A percentile compares a stretch with the other conserved stretches of the same genome.
Evolutionary conservation across 1,284 basidiomycete species (phyloP).

Genomic region (Butyriboletus appendiculatus): DNA sequence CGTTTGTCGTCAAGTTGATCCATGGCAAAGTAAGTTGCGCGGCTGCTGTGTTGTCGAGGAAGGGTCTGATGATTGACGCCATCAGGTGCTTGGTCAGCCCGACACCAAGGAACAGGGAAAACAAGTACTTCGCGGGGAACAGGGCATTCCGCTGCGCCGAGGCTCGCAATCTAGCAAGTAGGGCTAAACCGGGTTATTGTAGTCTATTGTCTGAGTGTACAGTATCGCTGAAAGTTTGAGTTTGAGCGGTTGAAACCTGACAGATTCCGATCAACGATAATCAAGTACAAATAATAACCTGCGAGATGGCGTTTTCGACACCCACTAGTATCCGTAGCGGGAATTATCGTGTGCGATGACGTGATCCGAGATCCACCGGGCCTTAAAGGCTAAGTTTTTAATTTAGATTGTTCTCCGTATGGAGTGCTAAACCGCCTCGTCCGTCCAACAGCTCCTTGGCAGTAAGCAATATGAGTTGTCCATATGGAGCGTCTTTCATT

Average conservation of each 20-base stretch:
- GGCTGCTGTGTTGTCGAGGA: slow-evolving; percentile 4
- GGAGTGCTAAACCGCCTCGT: too few species aligned
- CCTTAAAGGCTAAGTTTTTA: slow-evolving; percentile 25
- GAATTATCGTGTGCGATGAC: background rate
- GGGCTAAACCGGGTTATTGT: too few species aligned
- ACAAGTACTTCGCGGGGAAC: slow-evolving; percentile 46
- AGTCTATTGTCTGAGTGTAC: too few species aligned
- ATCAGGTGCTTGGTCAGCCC: slow-evolving; percentile 29
- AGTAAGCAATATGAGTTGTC: background rate
- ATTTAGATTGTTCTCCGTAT: background rate
- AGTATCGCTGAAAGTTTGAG: background rate
- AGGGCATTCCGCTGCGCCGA: slow-evolving; percentile 31
- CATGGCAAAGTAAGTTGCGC: slow-evolving; percentile 43
- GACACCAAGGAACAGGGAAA: slow-evolving; percentile 49
- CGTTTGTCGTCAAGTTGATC: slow-evolving; percentile 36
- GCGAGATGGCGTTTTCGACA: too few species aligned
- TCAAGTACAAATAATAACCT: too few species aligned
- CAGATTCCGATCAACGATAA: too few species aligned
- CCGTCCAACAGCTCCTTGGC: too few species aligned
- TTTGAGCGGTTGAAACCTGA: background rate
- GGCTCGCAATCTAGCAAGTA: slow-evolving; percentile 25
- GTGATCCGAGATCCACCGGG: slow-evolving; percentile 22
- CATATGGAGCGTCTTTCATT: background rate
- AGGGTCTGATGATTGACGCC: background rate
- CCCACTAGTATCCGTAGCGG: too few species aligned